These are phyloP conservation scores for Tetradesmus obliquus DNA, from an alignment of 139 green algal genomes.

Conservation along the genomic window DNA sequence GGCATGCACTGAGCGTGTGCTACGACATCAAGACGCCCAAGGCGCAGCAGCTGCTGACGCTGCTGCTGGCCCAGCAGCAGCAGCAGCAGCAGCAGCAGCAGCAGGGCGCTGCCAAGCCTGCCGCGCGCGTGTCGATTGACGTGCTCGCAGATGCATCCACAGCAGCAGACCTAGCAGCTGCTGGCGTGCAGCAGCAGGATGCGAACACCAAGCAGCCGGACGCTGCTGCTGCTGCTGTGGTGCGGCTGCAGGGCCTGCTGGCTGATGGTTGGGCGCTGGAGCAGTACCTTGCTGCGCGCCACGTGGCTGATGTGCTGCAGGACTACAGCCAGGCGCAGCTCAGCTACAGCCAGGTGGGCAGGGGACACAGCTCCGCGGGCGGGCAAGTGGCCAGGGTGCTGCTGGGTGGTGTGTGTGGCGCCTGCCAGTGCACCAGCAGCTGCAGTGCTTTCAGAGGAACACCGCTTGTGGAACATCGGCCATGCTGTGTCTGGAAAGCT, in stretches of 20 bases:
- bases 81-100: not conserved
- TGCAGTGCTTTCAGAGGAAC: not conserved
- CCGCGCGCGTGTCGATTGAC: not conserved
- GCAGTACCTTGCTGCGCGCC: slow-evolving; percentile 70
- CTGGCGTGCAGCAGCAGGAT: slow-evolving; percentile 30
- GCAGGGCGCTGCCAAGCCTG: not conserved
- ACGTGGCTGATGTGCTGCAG: slow-evolving; percentile 81
- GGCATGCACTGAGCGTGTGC: slow-evolving; percentile 72
- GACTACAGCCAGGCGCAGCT: slow-evolving; percentile 58
- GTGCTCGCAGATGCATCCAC: not conserved
- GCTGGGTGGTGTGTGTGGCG: not conserved
- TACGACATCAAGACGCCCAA: slow-evolving; percentile 78
- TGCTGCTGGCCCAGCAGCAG: slow-evolving; percentile 19
- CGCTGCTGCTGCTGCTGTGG: slow-evolving; percentile 21
- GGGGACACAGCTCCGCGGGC: not conserved
- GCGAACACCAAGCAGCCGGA: not conserved
- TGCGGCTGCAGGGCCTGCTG: slow-evolving; percentile 48
- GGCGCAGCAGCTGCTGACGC: slow-evolving; percentile 49
- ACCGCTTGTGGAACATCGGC: not conserved
- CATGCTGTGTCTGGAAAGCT: too few relatives aligned
- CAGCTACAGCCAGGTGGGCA: slow-evolving; percentile 27
- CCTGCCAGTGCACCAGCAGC: not conserved
- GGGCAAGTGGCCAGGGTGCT: not conserved
- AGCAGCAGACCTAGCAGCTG: not conserved
- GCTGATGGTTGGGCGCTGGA: slow-evolving; percentile 46